Conservation (phyloP, 192 early-diverging fungal genomes). For the Backusella tarrabulga region DNA sequence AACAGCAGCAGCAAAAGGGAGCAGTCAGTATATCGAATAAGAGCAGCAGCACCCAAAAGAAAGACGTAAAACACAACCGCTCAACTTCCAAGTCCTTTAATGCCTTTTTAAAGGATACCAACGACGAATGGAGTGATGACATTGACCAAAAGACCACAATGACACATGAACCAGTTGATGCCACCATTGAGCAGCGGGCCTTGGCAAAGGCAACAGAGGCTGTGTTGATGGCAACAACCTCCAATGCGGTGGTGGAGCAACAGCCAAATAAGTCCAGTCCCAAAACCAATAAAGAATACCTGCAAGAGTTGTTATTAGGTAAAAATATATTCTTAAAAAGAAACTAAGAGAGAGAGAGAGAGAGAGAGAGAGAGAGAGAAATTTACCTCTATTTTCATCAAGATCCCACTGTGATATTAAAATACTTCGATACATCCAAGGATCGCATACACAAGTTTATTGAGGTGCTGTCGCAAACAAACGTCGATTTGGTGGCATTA, state of each 20-base stretch:
- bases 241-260: not conserved
- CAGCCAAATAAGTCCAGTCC: constrained; percentile 7
- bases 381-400: too few species aligned
- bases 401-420: constrained; percentile 2
- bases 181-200: not conserved
- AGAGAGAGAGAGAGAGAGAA: not conserved
- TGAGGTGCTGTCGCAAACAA: constrained; percentile 47
- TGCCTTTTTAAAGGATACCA: constrained; percentile 40
- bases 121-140: constrained; percentile 45
- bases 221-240: not conserved
- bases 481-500: constrained; percentile 74
- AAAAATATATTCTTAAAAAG: not conserved
- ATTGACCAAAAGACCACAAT: not conserved
- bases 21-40: not conserved
- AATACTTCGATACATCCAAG: not conserved
- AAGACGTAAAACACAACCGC: not conserved
- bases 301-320: constrained; percentile 15
- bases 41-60: not conserved
- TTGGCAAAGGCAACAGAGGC: not conserved
- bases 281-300: constrained; percentile 13
- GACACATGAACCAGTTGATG: not conserved
- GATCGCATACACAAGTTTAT: constrained; percentile 48
- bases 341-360: too few species aligned
- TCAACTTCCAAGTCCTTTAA: constrained; percentile 32
- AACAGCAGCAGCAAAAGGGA: not conserved